These are phyloP conservation scores for Theobroma cacao DNA, from an alignment of 345 rosid genomes.

Conservation along the genomic window DNA sequence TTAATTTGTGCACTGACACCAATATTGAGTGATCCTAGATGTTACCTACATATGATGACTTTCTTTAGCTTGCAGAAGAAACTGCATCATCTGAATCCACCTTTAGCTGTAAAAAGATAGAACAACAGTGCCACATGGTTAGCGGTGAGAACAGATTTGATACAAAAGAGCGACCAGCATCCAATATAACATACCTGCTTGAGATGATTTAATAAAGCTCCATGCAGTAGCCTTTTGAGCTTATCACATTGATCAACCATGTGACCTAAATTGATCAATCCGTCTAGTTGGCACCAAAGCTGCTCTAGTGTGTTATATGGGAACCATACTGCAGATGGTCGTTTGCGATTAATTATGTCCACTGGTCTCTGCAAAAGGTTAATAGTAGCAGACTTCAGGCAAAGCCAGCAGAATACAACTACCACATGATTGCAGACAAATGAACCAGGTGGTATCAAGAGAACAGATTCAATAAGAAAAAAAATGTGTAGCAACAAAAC, in stretches of 20 bases:
- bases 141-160: background rate
- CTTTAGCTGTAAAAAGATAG: slow-evolving; percentile 46
- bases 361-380: slow-evolving; percentile 65
- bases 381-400: background rate
- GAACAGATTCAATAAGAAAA: background rate
- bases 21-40: background rate
- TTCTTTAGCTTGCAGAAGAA: slow-evolving; percentile 27
- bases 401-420: slow-evolving; percentile 3
- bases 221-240: slow-evolving; percentile 62
- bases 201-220: slow-evolving; percentile 69
- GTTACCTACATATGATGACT: background rate
- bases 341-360: slow-evolving; percentile 65
- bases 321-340: slow-evolving; percentile 73
- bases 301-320: slow-evolving; percentile 73
- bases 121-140: background rate
- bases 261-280: slow-evolving; percentile 47
- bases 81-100: slow-evolving; percentile 72
- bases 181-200: slow-evolving; percentile 50
- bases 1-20: background rate
- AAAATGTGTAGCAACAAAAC: background rate
- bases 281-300: slow-evolving; percentile 80
- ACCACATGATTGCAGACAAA: background rate
- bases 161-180: background rate
- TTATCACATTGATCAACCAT: slow-evolving; percentile 73
- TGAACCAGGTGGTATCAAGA: background rate